Conservation (phyloP, 1,284 basidiomycete species). For the Puccinia coronata region DNA sequence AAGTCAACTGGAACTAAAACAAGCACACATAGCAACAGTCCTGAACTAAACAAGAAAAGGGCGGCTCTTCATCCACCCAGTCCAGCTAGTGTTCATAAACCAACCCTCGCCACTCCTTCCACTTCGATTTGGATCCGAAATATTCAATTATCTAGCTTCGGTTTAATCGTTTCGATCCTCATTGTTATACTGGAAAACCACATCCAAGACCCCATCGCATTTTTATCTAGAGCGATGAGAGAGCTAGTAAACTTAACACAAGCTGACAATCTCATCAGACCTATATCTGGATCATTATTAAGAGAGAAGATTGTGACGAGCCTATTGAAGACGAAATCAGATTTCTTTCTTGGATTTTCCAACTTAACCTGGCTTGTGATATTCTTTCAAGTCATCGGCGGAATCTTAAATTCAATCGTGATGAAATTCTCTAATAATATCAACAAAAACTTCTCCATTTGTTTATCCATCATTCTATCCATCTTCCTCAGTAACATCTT, state of each 20-base stretch:
- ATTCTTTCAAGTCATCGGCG: constrained; percentile 58
- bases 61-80: constrained; percentile 38
- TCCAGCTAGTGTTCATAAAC: constrained; percentile 35
- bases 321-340: constrained; percentile 51
- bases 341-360: constrained; percentile 55
- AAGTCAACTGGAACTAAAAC: constrained; percentile 52
- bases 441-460: constrained; percentile 59
- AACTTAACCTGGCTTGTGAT: constrained; percentile 58
- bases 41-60: constrained; percentile 37
- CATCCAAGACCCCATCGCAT: constrained; percentile 44
- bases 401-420: constrained; percentile 58
- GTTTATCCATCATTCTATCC: constrained; percentile 59
- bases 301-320: constrained; percentile 27
- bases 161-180: constrained; percentile 56
- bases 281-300: not conserved
- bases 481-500: constrained; percentile 56
- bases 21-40: not conserved
- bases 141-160: constrained; percentile 59
- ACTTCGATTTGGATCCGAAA: constrained; percentile 59
- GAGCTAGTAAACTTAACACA: constrained; percentile 48
- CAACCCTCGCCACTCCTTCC: constrained; percentile 45
- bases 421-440: constrained; percentile 60
- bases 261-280: not conserved
- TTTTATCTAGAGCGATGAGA: constrained; percentile 40
- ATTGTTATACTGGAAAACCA: constrained; percentile 56